phyloP scores from a whole-genome alignment of 1,139 yeast genomes.

The Lodderomyces theae region DNA sequence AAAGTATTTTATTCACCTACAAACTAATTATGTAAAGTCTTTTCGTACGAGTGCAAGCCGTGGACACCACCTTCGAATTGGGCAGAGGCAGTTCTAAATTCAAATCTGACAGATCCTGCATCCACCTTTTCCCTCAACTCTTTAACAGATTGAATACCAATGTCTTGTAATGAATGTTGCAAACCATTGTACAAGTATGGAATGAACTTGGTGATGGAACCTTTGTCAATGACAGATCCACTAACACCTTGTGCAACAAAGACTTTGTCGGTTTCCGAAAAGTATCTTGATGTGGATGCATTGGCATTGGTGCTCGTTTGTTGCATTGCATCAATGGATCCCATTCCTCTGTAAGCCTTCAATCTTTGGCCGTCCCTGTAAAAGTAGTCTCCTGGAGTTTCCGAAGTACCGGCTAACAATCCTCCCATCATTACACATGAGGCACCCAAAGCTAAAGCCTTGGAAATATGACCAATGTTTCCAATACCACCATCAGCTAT shows the following conservation, averaged over 20 bases:
- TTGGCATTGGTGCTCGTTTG: constrained; percentile 84
- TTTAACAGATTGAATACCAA: constrained; percentile 72
- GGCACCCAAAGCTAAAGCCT: constrained; percentile 96
- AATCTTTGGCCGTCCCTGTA: constrained; percentile 98
- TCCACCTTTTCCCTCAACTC: constrained; percentile 66
- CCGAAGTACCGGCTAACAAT: constrained; percentile 96
- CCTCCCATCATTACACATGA: constrained; percentile 99
- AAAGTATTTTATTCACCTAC: not conserved
- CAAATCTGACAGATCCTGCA: constrained; percentile 80
- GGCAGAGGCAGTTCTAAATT: constrained; percentile 97
- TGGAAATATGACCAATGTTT: constrained; percentile 97
- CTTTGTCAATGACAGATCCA: constrained; percentile 96
- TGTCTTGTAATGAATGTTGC: constrained; percentile 98
- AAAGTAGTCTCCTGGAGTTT: constrained; percentile 98
- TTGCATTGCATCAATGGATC: constrained; percentile 99
- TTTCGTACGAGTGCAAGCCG: constrained; percentile 94
- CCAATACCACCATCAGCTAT: constrained; percentile 99
- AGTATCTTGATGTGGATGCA: constrained; percentile 97
- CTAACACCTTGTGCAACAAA: constrained; percentile 99
- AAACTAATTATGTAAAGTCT: constrained; percentile 78
- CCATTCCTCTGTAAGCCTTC: constrained; percentile 99
- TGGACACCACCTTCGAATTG: constrained; percentile 99
- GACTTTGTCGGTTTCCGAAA: constrained; percentile 92
- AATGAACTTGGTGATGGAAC: constrained; percentile 87
- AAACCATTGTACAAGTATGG: constrained; percentile 94